Conservation (phyloP, 768 basidiomycete genomes). For the Suillus tomentosus region DNA sequence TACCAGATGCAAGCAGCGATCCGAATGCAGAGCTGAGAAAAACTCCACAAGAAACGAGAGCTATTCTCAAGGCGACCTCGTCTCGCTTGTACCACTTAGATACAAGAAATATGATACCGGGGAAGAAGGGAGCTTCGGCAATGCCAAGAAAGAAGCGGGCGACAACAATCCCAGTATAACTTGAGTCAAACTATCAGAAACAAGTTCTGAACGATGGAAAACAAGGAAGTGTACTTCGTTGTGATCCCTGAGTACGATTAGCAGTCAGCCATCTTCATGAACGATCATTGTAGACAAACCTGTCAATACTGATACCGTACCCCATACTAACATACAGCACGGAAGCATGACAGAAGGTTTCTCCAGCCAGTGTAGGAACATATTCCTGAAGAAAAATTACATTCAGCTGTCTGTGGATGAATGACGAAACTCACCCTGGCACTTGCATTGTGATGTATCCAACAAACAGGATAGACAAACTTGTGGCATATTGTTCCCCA, state of each 20-base stretch:
- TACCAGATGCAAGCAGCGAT: slow-evolving; percentile 44
- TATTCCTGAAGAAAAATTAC: slow-evolving; percentile 21
- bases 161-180: slow-evolving; percentile 6
- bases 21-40: slow-evolving; percentile 49
- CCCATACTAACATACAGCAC: slow-evolving; percentile 37
- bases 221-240: slow-evolving; percentile 6
- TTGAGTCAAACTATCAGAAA: background rate
- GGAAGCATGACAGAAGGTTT: slow-evolving; percentile 31
- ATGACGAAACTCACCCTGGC: slow-evolving; percentile 15
- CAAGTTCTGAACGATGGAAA: background rate
- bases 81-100: slow-evolving; percentile 33
- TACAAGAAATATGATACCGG: slow-evolving; percentile 8
- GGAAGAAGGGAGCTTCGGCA: slow-evolving; percentile 9
- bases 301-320: slow-evolving; percentile 39
- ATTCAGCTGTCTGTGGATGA: background rate
- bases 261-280: background rate
- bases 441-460: slow-evolving; percentile 31
- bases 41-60: slow-evolving; percentile 38
- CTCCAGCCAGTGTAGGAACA: slow-evolving; percentile 34
- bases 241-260: slow-evolving; percentile 3
- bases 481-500: slow-evolving; percentile 26
- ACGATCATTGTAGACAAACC: slow-evolving; percentile 22
- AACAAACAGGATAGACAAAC: slow-evolving; percentile 26
- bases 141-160: slow-evolving; percentile 14
- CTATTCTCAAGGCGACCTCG: slow-evolving; percentile 40